Percentiles rank a stretch among this genome's conserved stretches.
These are phyloP conservation scores for Huntiella savannae DNA, from an alignment of 2,329 filamentous ascomycete species.

Conservation along the genomic window DNA sequence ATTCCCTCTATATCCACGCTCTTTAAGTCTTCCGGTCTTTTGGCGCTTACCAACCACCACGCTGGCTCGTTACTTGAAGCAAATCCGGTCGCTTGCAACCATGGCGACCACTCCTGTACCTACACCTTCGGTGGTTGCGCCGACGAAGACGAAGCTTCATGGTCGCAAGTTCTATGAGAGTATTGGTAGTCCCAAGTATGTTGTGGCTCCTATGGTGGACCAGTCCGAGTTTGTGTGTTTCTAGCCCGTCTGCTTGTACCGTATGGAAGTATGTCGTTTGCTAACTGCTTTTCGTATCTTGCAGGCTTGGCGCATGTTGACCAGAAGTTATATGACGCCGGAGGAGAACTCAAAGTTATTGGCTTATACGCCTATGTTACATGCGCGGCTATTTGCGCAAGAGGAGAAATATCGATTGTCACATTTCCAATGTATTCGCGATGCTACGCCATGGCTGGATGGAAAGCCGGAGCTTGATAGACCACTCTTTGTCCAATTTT, in stretches of 20 bases:
- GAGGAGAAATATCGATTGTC: conserved; percentile 55
- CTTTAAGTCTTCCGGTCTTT: not conserved
- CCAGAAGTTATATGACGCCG: conserved; percentile 70
- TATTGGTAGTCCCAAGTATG: conserved; percentile 74
- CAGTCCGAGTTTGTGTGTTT: conserved; percentile 79
- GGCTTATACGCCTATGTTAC: conserved; percentile 90
- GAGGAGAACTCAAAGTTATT: conserved; percentile 47
- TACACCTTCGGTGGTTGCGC: not conserved
- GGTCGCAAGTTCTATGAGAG: conserved; percentile 89
- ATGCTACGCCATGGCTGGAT: conserved; percentile 44
- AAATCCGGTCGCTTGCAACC: conserved; percentile 4
- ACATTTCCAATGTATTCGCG: conserved; percentile 49
- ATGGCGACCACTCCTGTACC: conserved; percentile 1
- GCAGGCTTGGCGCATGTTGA: conserved; percentile 89
- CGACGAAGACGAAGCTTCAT: conserved; percentile 39
- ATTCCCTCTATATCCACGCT: too few species aligned
- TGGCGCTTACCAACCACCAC: not conserved
- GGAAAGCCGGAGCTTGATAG: conserved; percentile 71
- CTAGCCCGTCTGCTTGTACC: not conserved
- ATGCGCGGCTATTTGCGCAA: conserved; percentile 73
- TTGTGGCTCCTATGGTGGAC: conserved; percentile 95
- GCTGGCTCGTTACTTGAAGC: conserved; percentile 5
- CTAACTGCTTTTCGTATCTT: conserved; percentile 5
- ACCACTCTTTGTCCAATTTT: conserved; percentile 91
- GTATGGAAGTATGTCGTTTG: not conserved